These are phyloP conservation scores for Lagenidium sp. DNA, from an alignment of 352 stramenopile genomes.

Conservation along the genomic window DNA sequence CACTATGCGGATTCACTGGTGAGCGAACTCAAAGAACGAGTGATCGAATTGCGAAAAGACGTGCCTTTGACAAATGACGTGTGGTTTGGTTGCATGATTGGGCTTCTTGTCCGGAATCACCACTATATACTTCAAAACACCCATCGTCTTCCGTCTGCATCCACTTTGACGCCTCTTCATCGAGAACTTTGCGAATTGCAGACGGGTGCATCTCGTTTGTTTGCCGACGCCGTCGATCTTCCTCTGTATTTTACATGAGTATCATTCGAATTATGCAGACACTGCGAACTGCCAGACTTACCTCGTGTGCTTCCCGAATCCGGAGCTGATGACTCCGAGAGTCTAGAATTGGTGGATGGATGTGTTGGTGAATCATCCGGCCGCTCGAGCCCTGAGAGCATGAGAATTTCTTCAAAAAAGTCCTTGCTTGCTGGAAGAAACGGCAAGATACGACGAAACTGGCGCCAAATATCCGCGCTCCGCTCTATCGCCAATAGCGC, in stretches of 20 bases:
- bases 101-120: not conserved
- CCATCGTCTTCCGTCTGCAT: constrained; percentile 42
- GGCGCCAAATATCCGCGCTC: constrained; percentile 54
- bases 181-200: constrained; percentile 49
- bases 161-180: constrained; percentile 63
- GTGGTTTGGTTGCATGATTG: not conserved
- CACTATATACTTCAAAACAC: not conserved
- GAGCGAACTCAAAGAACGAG: too few species aligned
- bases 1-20: constrained; percentile 19
- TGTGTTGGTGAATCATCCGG: too few species aligned
- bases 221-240: constrained; percentile 22
- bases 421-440: constrained; percentile 74
- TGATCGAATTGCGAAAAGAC: not conserved
- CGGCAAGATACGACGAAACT: constrained; percentile 68
- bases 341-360: too few species aligned
- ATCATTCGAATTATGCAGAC: too few species aligned
- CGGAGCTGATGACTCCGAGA: too few species aligned
- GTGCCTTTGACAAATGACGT: not conserved
- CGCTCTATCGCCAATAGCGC: constrained; percentile 32
- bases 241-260: not conserved
- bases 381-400: constrained; percentile 18
- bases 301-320: too few species aligned
- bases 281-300: too few species aligned
- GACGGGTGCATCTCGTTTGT: constrained; percentile 78
- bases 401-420: constrained; percentile 72